Percentiles rank a stretch among this genome's conserved stretches.
Evolutionary conservation across 306 rosid species (phyloP).

Genomic region (Cajanus cajan): DNA sequence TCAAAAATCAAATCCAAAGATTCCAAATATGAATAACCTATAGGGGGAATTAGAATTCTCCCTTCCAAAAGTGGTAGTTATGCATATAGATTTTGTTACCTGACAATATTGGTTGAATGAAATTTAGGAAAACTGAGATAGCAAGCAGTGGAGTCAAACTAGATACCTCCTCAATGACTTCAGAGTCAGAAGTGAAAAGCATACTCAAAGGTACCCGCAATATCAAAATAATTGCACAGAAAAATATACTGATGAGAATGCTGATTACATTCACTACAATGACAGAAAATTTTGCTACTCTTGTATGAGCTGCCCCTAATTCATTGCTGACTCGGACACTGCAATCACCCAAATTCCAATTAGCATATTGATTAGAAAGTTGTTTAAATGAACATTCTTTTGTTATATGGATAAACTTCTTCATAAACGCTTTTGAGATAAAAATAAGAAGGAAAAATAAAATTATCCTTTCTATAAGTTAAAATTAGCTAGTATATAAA

Average conservation of each 20-base stretch:
- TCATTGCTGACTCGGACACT: constrained; percentile 67
- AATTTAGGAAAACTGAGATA: constrained; percentile 48
- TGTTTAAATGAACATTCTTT: not conserved
- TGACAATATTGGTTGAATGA: constrained; percentile 38
- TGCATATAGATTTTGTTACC: constrained; percentile 3
- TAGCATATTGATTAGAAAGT: not conserved
- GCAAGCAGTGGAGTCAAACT: constrained; percentile 15
- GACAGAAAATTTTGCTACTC: constrained; percentile 58
- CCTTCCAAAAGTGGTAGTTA: not conserved
- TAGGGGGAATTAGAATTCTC: not conserved
- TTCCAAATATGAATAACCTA: too few species aligned
- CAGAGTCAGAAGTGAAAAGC: constrained; percentile 17
- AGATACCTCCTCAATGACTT: constrained; percentile 5
- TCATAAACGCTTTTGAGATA: too few species aligned
- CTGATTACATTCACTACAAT: constrained; percentile 41
- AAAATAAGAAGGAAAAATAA: too few species aligned
- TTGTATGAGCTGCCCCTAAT: constrained; percentile 66
- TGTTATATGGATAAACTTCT: too few species aligned
- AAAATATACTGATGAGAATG: constrained; percentile 12
- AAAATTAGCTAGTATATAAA: too few species aligned
- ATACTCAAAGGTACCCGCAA: not conserved
- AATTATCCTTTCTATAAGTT: too few species aligned
- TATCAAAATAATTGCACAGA: constrained; percentile 4
- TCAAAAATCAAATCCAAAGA: too few species aligned
- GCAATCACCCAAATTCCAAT: not conserved